A percentile compares a stretch with the other conserved stretches of the same genome.
Conservation (phyloP, 2,329 filamentous ascomycete genomes). For the Aureobasidium leucospermi region DNA sequence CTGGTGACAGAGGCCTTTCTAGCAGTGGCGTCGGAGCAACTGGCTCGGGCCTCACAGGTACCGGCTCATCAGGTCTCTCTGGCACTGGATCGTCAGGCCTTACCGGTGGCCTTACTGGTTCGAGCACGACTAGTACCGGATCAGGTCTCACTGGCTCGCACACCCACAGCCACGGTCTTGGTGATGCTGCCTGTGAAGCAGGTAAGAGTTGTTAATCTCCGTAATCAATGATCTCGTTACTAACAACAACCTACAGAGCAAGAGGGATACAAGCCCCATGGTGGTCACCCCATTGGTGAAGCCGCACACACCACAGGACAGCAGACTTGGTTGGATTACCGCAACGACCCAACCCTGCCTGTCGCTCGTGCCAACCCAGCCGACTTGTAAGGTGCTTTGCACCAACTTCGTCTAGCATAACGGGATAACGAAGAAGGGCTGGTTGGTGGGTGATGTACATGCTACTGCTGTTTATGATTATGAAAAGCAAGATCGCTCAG, state of each 20-base stretch:
- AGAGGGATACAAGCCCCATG: conserved; percentile 4
- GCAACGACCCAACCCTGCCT: conserved; percentile 10
- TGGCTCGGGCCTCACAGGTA: background rate
- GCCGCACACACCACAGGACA: conserved; percentile 1
- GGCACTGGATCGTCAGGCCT: background rate
- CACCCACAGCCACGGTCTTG: background rate
- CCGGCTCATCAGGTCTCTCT: background rate
- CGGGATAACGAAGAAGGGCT: background rate
- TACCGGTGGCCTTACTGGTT: background rate
- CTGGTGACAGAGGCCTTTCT: background rate
- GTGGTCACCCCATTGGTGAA: conserved; percentile 11
- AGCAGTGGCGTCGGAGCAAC: background rate
- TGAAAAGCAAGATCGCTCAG: background rate
- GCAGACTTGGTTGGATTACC: conserved; percentile 13
- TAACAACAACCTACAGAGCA: background rate
- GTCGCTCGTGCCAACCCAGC: conserved; percentile 1
- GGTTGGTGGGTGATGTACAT: background rate
- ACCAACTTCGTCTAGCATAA: too few species aligned
- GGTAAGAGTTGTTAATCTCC: background rate
- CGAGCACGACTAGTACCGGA: background rate
- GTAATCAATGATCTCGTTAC: background rate
- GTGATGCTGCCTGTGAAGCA: background rate
- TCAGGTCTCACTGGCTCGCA: background rate
- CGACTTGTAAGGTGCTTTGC: background rate
- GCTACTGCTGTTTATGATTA: background rate